These are phyloP conservation scores for Rubia occidens DNA, from an alignment of 305 asterid genomes.

Conservation along the genomic window DNA sequence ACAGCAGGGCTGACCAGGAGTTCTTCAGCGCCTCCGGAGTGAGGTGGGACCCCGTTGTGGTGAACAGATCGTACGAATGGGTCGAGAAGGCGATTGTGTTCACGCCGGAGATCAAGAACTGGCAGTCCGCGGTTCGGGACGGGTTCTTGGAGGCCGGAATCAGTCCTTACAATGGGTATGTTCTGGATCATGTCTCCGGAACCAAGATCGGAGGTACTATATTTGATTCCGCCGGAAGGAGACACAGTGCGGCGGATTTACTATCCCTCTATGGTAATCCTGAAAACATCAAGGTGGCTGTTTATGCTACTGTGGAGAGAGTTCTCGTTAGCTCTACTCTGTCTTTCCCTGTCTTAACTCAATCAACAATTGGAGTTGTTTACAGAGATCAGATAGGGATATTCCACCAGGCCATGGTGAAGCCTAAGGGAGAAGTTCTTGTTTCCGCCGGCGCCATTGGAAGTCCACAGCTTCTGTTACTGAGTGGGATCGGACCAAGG, in stretches of 20 bases:
- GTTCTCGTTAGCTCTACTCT: constrained; percentile 37
- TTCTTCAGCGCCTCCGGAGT: constrained; percentile 50
- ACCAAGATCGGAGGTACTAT: constrained; percentile 91
- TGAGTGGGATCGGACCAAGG: constrained; percentile 88
- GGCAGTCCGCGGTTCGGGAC: constrained; percentile 84
- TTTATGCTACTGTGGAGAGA: constrained; percentile 63
- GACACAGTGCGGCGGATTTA: constrained; percentile 59
- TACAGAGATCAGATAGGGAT: constrained; percentile 45
- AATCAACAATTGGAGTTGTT: constrained; percentile 55
- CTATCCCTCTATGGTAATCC: constrained; percentile 44
- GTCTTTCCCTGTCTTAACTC: constrained; percentile 16
- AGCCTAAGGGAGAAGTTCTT: constrained; percentile 54
- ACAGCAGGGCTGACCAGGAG: constrained; percentile 65
- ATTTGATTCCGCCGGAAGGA: constrained; percentile 50
- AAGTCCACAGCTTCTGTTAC: constrained; percentile 71
- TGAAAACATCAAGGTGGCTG: constrained; percentile 43
- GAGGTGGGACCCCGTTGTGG: constrained; percentile 49
- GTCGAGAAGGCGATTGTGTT: constrained; percentile 79
- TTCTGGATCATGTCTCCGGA: constrained; percentile 61
- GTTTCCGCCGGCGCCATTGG: constrained; percentile 78
- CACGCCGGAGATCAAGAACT: constrained; percentile 56
- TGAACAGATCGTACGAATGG: constrained; percentile 79
- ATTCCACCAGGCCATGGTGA: constrained; percentile 66
- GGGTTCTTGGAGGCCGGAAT: constrained; percentile 74
- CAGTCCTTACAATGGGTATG: constrained; percentile 65